phyloP scores from a whole-genome alignment of 2,329 filamentous ascomycete genomes.

The Fusarium camptoceras region DNA sequence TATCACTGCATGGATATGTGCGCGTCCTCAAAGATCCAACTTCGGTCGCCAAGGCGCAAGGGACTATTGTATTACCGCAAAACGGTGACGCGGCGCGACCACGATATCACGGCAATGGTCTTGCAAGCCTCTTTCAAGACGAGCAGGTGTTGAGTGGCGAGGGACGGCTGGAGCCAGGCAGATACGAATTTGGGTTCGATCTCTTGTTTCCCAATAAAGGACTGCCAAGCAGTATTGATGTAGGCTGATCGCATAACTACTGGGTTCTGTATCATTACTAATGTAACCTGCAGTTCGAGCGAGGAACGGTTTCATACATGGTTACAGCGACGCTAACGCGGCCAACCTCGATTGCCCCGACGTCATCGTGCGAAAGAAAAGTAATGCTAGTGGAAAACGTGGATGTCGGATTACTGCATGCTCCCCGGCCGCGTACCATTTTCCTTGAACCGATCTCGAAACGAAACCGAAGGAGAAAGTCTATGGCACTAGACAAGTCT shows the following conservation, averaged over 20 bases:
- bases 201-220: slow-evolving; percentile 75
- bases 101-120: slow-evolving; percentile 79
- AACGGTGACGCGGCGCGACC: slow-evolving; percentile 54
- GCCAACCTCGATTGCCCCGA: slow-evolving; percentile 86
- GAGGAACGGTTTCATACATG: slow-evolving; percentile 91
- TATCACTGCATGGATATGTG: slow-evolving; percentile 81
- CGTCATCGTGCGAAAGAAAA: slow-evolving; percentile 82
- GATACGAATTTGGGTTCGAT: slow-evolving; percentile 84
- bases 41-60: slow-evolving; percentile 64
- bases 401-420: slow-evolving; percentile 80
- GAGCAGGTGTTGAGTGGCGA: slow-evolving; percentile 84
- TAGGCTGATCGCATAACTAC: slow-evolving; percentile 60
- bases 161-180: slow-evolving; percentile 77
- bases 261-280: slow-evolving; percentile 10
- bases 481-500: slow-evolving; percentile 58
- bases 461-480: slow-evolving; percentile 72
- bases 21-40: slow-evolving; percentile 80
- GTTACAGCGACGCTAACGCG: slow-evolving; percentile 90
- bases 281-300: slow-evolving; percentile 78
- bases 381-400: slow-evolving; percentile 84
- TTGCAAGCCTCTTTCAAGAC: slow-evolving; percentile 85
- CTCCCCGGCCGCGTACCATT: slow-evolving; percentile 84
- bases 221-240: slow-evolving; percentile 93
- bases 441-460: slow-evolving; percentile 89
- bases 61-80: slow-evolving; percentile 56